phyloP scores from a whole-genome alignment of 1,139 yeast genomes.

The Hansenula lynferdii region DNA sequence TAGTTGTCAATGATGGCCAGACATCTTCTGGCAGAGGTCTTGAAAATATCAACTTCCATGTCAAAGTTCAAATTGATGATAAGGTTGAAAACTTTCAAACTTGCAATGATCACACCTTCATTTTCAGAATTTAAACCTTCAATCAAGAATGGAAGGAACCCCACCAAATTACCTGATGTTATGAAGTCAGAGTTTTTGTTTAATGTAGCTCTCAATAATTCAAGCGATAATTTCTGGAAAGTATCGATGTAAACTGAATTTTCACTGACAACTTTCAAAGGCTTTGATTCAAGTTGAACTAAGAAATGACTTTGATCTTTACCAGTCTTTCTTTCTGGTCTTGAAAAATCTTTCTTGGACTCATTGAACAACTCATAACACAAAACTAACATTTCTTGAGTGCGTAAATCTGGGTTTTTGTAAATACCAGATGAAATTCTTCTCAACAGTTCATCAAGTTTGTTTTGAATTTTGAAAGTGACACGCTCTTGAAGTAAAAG shows the following conservation, averaged over 20 bases:
- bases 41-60: slow-evolving; percentile 47
- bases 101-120: slow-evolving; percentile 70
- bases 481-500: slow-evolving; percentile 59
- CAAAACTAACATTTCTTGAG: slow-evolving; percentile 58
- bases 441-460: slow-evolving; percentile 73
- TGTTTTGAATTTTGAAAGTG: slow-evolving; percentile 63
- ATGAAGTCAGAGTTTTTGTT: slow-evolving; percentile 54
- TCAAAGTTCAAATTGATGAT: slow-evolving; percentile 61
- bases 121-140: slow-evolving; percentile 55
- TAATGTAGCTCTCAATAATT: slow-evolving; percentile 68
- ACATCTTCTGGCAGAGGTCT: slow-evolving; percentile 57
- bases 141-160: slow-evolving; percentile 72
- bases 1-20: slow-evolving; percentile 66
- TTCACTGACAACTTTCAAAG: slow-evolving; percentile 47
- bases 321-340: slow-evolving; percentile 14
- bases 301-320: slow-evolving; percentile 47
- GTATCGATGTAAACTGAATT: slow-evolving; percentile 48
- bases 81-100: slow-evolving; percentile 59
- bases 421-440: slow-evolving; percentile 75
- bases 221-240: slow-evolving; percentile 74
- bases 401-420: slow-evolving; percentile 52
- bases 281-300: slow-evolving; percentile 60
- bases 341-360: slow-evolving; percentile 34
- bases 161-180: slow-evolving; percentile 56
- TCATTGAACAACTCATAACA: slow-evolving; percentile 71